Conservation (phyloP, 768 basidiomycete species). For the Suillus brevipes region DNA sequence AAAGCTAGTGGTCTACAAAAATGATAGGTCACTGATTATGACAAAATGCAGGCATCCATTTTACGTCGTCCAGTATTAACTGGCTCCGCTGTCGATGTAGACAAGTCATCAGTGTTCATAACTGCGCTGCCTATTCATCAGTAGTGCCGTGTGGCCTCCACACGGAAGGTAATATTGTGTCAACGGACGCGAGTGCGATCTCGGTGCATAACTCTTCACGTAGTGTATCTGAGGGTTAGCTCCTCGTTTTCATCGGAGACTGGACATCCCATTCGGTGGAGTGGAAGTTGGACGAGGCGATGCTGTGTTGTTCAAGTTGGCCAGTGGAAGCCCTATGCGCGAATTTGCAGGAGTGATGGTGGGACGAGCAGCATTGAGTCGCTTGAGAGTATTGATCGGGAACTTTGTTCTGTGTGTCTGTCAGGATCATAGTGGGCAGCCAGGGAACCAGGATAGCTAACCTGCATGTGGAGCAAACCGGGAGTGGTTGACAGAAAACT, state of each 20-base stretch:
- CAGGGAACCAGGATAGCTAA: constrained; percentile 38
- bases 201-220: background rate
- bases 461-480: constrained; percentile 94
- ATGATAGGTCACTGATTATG: background rate
- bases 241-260: constrained; percentile 12
- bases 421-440: background rate
- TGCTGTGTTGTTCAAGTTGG: constrained; percentile 36
- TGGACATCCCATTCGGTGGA: constrained; percentile 21
- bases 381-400: constrained; percentile 88
- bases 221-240: background rate
- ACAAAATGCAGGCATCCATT: constrained; percentile 35
- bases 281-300: constrained; percentile 20
- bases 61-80: constrained; percentile 26
- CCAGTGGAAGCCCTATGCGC: constrained; percentile 34
- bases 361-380: constrained; percentile 65
- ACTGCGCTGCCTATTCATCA: constrained; percentile 46
- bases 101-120: constrained; percentile 52
- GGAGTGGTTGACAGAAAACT: constrained; percentile 95
- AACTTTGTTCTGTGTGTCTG: constrained; percentile 75
- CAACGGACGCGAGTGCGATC: background rate
- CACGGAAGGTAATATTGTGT: background rate
- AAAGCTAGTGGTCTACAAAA: background rate
- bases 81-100: constrained; percentile 11
- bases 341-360: constrained; percentile 30
- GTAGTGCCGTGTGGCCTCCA: constrained; percentile 8